Conservation (phyloP, 192 early-diverging fungal genomes). For the Diversispora epigaea region DNA sequence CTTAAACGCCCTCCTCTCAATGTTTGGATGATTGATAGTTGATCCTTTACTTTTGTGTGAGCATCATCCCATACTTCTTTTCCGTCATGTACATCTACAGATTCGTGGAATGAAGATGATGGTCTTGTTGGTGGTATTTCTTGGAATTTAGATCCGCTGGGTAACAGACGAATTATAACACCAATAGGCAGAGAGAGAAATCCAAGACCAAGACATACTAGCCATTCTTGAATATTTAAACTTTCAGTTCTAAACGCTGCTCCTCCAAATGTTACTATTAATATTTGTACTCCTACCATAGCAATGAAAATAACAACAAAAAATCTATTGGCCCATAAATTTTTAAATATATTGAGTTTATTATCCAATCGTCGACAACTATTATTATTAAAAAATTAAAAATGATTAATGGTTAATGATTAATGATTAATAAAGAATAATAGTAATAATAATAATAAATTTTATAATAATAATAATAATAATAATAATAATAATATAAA, state of each 20-base stretch:
- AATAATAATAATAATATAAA: too few relatives aligned
- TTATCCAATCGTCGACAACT: slow-evolving; percentile 72
- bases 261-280: slow-evolving; percentile 91
- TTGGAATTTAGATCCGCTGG: slow-evolving; percentile 55
- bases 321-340: slow-evolving; percentile 73
- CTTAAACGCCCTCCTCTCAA: slow-evolving; percentile 44
- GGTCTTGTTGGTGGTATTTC: slow-evolving; percentile 28
- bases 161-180: slow-evolving; percentile 81
- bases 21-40: slow-evolving; percentile 41
- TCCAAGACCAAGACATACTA: slow-evolving; percentile 77
- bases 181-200: slow-evolving; percentile 81
- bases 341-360: slow-evolving; percentile 85
- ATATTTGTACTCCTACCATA: slow-evolving; percentile 72
- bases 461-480: too few relatives aligned
- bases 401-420: neutral
- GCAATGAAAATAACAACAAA: slow-evolving; percentile 80
- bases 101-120: slow-evolving; percentile 30
- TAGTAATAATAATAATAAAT: too few relatives aligned
- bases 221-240: slow-evolving; percentile 76
- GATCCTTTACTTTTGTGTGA: slow-evolving; percentile 38
- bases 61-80: slow-evolving; percentile 49
- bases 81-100: slow-evolving; percentile 23
- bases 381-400: slow-evolving; percentile 24
- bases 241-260: slow-evolving; percentile 75
- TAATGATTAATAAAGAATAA: too few relatives aligned